Conservation (phyloP, 495 filamentous ascomycete species). For the Lasiosphaeris hirsuta region DNA sequence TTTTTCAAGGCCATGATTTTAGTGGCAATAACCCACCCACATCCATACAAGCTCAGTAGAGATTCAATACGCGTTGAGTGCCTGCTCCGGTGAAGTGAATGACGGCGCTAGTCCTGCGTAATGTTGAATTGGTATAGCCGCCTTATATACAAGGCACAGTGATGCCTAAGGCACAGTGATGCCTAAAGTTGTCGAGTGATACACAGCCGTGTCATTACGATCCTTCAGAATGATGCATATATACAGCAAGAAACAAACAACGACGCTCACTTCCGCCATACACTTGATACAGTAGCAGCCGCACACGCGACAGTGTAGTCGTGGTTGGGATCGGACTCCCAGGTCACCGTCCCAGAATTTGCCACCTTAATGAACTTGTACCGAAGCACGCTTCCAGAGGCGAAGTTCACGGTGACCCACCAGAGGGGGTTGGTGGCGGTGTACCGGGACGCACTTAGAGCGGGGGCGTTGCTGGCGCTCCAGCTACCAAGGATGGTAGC, state of each 20-base stretch:
- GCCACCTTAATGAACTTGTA: slow-evolving; percentile 69
- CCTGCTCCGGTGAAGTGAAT: too few relatives aligned
- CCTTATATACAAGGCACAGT: neutral
- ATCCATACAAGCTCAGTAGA: too few relatives aligned
- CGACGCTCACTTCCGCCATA: slow-evolving; percentile 13
- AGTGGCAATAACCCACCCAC: too few relatives aligned
- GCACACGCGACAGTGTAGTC: slow-evolving; percentile 51
- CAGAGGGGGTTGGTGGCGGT: slow-evolving; percentile 56
- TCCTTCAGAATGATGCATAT: too few relatives aligned
- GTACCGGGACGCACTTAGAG: slow-evolving; percentile 54
- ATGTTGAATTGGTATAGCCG: too few relatives aligned
- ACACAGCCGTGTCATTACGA: neutral
- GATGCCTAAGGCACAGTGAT: neutral
- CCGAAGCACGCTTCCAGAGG: slow-evolving; percentile 50
- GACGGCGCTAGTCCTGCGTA: too few relatives aligned
- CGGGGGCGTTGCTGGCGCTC: slow-evolving; percentile 47
- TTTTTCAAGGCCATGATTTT: too few relatives aligned
- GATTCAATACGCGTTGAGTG: too few relatives aligned
- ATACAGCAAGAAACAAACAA: too few relatives aligned
- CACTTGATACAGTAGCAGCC: slow-evolving; percentile 16
- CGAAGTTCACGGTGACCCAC: slow-evolving; percentile 48
- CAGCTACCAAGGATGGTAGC: slow-evolving; percentile 55
- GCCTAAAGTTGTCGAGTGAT: neutral
- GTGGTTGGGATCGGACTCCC: slow-evolving; percentile 65
- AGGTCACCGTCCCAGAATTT: slow-evolving; percentile 52